These are phyloP conservation scores for Chrysoporthe cubensis DNA, from an alignment of 2,329 filamentous ascomycete genomes.

Conservation along the genomic window DNA sequence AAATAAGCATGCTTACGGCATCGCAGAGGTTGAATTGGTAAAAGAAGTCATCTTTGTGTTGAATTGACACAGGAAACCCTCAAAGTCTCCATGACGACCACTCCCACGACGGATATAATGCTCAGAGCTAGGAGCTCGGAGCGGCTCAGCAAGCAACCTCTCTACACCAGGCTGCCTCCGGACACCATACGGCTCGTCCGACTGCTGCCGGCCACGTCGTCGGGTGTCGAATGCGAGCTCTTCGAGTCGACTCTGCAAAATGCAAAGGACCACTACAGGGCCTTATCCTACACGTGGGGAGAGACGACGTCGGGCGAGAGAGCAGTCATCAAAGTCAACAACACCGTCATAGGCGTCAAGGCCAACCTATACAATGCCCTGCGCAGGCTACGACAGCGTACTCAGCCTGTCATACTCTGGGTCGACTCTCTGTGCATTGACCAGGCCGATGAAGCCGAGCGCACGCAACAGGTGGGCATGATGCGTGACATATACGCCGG, in stretches of 20 bases:
- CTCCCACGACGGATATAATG: not conserved
- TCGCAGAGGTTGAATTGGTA: too few relatives aligned
- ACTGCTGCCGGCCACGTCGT: conserved; percentile 1
- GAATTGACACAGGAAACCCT: too few relatives aligned
- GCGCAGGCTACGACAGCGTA: not conserved
- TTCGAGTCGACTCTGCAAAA: not conserved
- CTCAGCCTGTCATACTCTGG: not conserved
- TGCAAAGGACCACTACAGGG: conserved; percentile 7
- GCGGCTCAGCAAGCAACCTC: not conserved
- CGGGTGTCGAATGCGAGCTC: not conserved
- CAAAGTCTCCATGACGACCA: not conserved
- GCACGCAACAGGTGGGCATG: conserved; percentile 9
- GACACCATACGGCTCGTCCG: conserved; percentile 2
- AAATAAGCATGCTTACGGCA: too few relatives aligned
- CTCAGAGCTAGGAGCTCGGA: not conserved
- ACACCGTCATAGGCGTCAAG: not conserved
- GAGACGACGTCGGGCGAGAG: not conserved
- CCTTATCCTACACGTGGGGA: conserved; percentile 16
- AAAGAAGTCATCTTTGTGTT: too few relatives aligned
- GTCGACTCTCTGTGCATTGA: conserved; percentile 13
- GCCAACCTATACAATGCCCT: conserved; percentile 11
- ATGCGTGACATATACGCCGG: conserved; percentile 16
- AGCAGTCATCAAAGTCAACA: not conserved
- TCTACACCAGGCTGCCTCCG: not conserved
- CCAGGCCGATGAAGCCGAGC: conserved; percentile 1